phyloP scores from a whole-genome alignment of 495 filamentous ascomycete genomes.

The Daldinia childiae region DNA sequence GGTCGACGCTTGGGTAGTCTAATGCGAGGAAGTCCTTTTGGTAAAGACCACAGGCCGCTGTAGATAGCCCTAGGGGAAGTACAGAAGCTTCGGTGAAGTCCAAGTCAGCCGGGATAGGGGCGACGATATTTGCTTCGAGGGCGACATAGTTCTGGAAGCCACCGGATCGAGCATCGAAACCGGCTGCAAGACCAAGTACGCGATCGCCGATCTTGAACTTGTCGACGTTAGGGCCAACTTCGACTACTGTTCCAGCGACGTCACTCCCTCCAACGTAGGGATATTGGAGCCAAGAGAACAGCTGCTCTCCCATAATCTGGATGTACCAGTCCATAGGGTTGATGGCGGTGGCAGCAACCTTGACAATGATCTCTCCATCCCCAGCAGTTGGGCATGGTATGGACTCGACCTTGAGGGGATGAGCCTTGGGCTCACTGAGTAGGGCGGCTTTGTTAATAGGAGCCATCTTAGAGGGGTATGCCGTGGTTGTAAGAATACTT shows the following conservation, averaged over 20 bases:
- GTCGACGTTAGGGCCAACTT: conserved; percentile 56
- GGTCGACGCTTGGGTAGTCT: conserved; percentile 35
- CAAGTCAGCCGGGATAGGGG: conserved; percentile 52
- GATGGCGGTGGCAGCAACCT: conserved; percentile 47
- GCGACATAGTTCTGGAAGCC: conserved; percentile 55
- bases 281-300: conserved; percentile 46
- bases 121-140: conserved; percentile 26
- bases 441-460: conserved; percentile 35
- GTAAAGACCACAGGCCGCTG: conserved; percentile 58
- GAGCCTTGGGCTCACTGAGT: conserved; percentile 15
- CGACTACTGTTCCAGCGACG: conserved; percentile 61
- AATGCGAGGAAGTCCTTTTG: conserved; percentile 51
- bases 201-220: conserved; percentile 59
- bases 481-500: neutral
- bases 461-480: conserved; percentile 23
- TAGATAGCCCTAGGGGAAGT: conserved; percentile 58
- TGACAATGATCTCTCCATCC: conserved; percentile 42
- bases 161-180: conserved; percentile 31
- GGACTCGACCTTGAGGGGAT: conserved; percentile 17
- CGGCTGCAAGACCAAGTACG: conserved; percentile 46
- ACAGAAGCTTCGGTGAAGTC: conserved; percentile 55
- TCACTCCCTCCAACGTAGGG: conserved; percentile 62
- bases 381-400: conserved; percentile 33
- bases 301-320: conserved; percentile 35
- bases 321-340: conserved; percentile 58